Base-by-base conservation (phyloP, 768 basidiomycete genomes). In the Lepiota brunneoincarnata region DNA sequence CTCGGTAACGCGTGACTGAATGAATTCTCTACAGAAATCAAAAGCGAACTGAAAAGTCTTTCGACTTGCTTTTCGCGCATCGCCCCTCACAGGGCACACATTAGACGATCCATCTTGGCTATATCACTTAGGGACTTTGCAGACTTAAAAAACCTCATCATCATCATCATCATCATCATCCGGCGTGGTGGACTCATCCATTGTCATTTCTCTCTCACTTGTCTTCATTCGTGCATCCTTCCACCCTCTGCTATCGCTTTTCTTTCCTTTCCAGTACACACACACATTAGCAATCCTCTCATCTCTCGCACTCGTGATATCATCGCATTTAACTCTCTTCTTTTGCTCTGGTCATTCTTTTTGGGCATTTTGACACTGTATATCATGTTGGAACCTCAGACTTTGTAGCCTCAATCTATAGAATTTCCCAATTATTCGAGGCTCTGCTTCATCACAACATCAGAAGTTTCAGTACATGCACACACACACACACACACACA, bases 111-210 rank as follows among this genome's bases (percentile, higher is more conserved):
- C 6, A 18, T 46, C 44, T 46, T 28, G 20, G 17, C 20, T 53
- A 45, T 39, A 45, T 39, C 35, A 44, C 20, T 26, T 38, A 24
- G 52, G 52, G 52, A 54, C 52, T 54, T 54, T 54, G 52, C 52
- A 54, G 52, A 39, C 23, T 26, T 10, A 14, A n/a, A n/a, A n/a
- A n/a, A n/a, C n/a, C n/a, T 11, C 24, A n/a, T 28, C 34, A 38
- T 31, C 44, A 53, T 35, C 38, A n/a, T n/a, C 11, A 14, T 11
- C 24, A n/a, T 28, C 34, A 38, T 31, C 44, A 53, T 35, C 38
- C 35, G 40, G 49, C 31, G 24, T 40, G 44, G 51, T 15, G 31
- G 31, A 31, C 31, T 31, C 31, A 31, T 31, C 7, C 26, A 28
- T 28, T 28, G 7, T 28, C 26, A 28, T 28, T 28, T n/a, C n/a